Evolutionary conservation across 2,329 filamentous ascomycete species (phyloP), one percentile per base, ranked within the genome.

Genomic region (Alternaria hordeiaustralica): DNA sequence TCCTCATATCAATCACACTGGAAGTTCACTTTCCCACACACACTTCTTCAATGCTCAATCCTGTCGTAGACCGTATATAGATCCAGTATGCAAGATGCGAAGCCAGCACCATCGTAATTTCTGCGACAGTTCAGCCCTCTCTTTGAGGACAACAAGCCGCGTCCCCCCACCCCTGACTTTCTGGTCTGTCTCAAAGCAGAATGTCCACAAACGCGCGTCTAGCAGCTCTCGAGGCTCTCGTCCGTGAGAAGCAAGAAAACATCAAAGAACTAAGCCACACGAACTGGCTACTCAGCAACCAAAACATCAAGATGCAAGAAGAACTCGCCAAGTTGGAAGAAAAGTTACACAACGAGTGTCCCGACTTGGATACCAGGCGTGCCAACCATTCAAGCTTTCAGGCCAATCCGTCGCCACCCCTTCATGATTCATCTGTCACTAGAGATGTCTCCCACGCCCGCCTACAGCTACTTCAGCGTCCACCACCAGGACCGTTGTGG

Each of bases 141-240:
- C n/a, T n/a, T n/a, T n/a, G n/a, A n/a, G n/a, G n/a, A n/a, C n/a
- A n/a, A n/a, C n/a, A n/a, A n/a, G n/a, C n/a, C n/a, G n/a, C n/a
- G n/a, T n/a, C n/a, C n/a, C n/a, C n/a, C n/a, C n/a, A n/a, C n/a
- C n/a, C n/a, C n/a, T n/a, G n/a, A n/a, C n/a, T n/a, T n/a, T n/a
- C n/a, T n/a, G n/a, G n/a, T n/a, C n/a, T n/a, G n/a, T n/a, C n/a
- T n/a, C n/a, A n/a, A n/a, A n/a, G n/a, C n/a, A n/a, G n/a, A 55
- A 55, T 45, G 25, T 45, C 53, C 18, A 45, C 21, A 41, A 28
- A 28, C 51, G 8, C 44, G 20, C 49, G 28, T 21, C 18, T 61
- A 23, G 28, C 61, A 36, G 21, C 30, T 3, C 54, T 64, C 10
- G 53, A 61, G 46, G 36, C 30, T 49, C 61, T 45, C 5, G 54